Base-by-base conservation (phyloP, 495 filamentous ascomycete species). In the Penicillium daleae region DNA sequence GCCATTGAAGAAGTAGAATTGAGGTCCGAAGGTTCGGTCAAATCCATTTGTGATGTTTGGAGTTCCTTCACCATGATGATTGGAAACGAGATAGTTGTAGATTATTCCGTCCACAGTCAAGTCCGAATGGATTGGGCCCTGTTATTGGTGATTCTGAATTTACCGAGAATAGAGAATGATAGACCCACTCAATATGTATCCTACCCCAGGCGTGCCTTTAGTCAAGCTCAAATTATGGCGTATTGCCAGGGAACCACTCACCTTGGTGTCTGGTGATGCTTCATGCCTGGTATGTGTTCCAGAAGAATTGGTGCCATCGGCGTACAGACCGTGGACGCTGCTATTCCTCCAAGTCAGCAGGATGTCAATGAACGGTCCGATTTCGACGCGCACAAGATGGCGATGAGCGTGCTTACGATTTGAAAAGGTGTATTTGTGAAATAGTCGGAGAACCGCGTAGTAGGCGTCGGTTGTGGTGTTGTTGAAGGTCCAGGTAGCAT, bases 341-440 rank as follows among this genome's bases (percentile, higher is more conserved):
- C 83, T 83, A 57, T 82, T 78, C 50, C 83, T 72, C 82, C 82
- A 86, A 3, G 77, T 71, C 68, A 21, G 19, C 19, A 26, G 44
- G 49, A 50, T 35, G 61, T 17, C 31, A 26, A 46, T 26, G 17
- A 6, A 27, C 7, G 24, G 21, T 17, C 1, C 15, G 52, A 57
- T 13, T 26, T 53, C 1, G 29, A 8, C 2, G 13, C n/a, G n/a
- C n/a, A n/a, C 12, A 3, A 39, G 4, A 4, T 17, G 35, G 35
- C 35, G 17, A 17, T 3, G 15, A 39, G 35, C 13, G 12, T 22
- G 15, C 60, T 19, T 57, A 75, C 73, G 68, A 40, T 80, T 80
- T 0, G 76, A 69, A 52, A 87, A 87, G 0, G 82, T 80, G 59
- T 87, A 86, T 87, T 87, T 19, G 83, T 86, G 53, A 86, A 86